Percentiles rank a stretch among this genome's conserved stretches.
phyloP scores from a whole-genome alignment of 2,329 filamentous ascomycete species.

The Neocucurbitaria cava region DNA sequence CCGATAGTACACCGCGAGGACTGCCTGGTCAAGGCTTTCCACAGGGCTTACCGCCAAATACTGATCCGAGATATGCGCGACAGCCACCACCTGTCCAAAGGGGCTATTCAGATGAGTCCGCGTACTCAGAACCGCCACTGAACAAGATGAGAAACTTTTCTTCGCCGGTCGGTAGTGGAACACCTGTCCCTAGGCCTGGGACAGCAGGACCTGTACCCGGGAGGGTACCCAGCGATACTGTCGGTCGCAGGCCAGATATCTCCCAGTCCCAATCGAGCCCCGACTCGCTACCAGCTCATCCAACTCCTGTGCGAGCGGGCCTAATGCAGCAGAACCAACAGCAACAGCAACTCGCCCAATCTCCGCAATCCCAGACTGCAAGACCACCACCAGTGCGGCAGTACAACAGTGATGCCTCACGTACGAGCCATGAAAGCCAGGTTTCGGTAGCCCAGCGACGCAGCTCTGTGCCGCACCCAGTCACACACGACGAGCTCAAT shows the following conservation, averaged over 20 bases:
- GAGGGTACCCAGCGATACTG: constrained; percentile 34
- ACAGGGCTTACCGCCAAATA: constrained; percentile 26
- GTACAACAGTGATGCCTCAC: constrained; percentile 54
- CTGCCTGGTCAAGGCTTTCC: constrained; percentile 26
- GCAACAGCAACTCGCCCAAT: constrained; percentile 32
- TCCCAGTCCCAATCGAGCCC: constrained; percentile 53
- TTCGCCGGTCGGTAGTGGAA: constrained; percentile 34
- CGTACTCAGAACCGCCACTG: constrained; percentile 45
- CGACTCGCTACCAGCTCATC: constrained; percentile 64
- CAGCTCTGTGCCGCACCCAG: constrained; percentile 55
- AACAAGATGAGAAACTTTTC: constrained; percentile 39
- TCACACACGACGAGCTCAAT: constrained; percentile 82
- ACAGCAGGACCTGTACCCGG: constrained; percentile 41
- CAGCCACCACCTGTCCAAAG: constrained; percentile 41
- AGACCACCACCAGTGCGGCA: constrained; percentile 62
- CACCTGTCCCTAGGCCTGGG: constrained; percentile 37
- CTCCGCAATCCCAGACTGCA: constrained; percentile 27
- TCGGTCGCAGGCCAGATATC: constrained; percentile 50
- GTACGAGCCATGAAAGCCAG: constrained; percentile 41
- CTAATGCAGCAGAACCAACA: constrained; percentile 48
- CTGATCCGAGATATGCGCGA: constrained; percentile 38
- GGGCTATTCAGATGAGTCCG: constrained; percentile 43
- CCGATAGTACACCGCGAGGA: constrained; percentile 16
- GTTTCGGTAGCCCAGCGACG: constrained; percentile 26
- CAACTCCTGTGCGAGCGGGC: constrained; percentile 62